A percentile compares a stretch with the other conserved stretches of the same genome.
Evolutionary conservation across 371 early-diverging fungal species (phyloP).

Genomic region (Mortierella sp.): DNA sequence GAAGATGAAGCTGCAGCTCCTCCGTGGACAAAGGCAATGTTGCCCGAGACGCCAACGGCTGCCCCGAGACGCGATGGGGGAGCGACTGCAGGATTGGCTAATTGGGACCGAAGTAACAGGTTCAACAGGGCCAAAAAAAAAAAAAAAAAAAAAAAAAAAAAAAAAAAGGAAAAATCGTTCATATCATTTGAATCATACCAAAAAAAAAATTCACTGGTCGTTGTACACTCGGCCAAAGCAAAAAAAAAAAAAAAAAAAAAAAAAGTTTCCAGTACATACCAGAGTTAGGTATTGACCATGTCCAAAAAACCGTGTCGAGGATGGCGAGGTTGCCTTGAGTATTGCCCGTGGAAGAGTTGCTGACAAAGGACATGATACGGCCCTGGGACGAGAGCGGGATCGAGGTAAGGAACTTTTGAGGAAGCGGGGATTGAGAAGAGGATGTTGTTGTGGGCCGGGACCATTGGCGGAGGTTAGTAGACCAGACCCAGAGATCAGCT

Average conservation of each 20-base stretch:
- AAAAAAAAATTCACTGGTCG: slow-evolving; percentile 22
- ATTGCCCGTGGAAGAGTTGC: slow-evolving; percentile 25
- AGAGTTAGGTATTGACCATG: slow-evolving; percentile 15
- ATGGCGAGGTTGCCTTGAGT: slow-evolving; percentile 17
- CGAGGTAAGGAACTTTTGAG: slow-evolving; percentile 42
- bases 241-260: not conserved
- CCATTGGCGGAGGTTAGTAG: slow-evolving; percentile 38
- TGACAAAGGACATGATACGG: slow-evolving; percentile 30
- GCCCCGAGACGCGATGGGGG: slow-evolving; percentile 37
- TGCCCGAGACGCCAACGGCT: slow-evolving; percentile 31
- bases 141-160: not conserved
- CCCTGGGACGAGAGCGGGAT: slow-evolving; percentile 36
- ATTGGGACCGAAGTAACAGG: too few species aligned
- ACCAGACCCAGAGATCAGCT: slow-evolving; percentile 44
- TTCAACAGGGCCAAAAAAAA: too few species aligned
- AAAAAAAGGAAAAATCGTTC: not conserved
- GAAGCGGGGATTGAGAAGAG: slow-evolving; percentile 12
- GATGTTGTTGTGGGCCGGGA: slow-evolving; percentile 19
- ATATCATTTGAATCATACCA: not conserved
- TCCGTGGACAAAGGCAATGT: slow-evolving; percentile 27
- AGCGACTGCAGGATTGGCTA: slow-evolving; percentile 24
- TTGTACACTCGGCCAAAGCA: not conserved
- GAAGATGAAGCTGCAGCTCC: slow-evolving; percentile 13
- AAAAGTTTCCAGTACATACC: not conserved
- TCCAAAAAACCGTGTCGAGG: slow-evolving; percentile 42